Percentiles rank a stretch among this genome's conserved stretches.
Conservation (phyloP, 768 basidiomycete species). For the Hygrocybe punicea region DNA sequence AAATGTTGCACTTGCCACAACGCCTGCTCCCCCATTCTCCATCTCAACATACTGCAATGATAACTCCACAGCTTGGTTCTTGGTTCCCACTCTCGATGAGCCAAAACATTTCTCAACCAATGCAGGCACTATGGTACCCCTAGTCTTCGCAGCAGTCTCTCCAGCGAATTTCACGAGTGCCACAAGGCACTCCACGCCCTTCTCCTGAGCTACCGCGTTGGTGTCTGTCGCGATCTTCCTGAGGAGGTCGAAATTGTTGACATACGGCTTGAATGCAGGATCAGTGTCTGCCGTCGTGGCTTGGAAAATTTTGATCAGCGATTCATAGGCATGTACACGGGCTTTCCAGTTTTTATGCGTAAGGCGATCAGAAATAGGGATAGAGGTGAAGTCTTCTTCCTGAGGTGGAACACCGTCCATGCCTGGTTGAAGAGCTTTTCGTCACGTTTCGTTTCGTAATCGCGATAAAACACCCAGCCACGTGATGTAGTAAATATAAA, state of each 20-base stretch:
- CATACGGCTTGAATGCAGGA: conserved; percentile 88
- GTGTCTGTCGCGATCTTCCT: conserved; percentile 87
- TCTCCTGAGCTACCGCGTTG: conserved; percentile 98
- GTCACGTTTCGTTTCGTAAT: background rate
- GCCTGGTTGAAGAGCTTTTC: conserved; percentile 16
- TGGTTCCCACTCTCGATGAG: conserved; percentile 86
- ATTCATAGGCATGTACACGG: conserved; percentile 86
- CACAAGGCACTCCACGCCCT: conserved; percentile 86
- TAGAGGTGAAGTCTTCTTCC: conserved; percentile 87
- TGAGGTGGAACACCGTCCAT: conserved; percentile 92
- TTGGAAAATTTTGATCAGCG: conserved; percentile 81
- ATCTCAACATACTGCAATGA: conserved; percentile 89
- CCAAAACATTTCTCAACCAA: conserved; percentile 96
- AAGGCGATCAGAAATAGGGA: conserved; percentile 77
- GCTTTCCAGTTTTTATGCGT: conserved; percentile 99
- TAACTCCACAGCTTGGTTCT: conserved; percentile 80
- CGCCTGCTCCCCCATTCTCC: conserved; percentile 82
- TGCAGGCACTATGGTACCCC: conserved; percentile 79
- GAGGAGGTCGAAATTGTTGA: conserved; percentile 70
- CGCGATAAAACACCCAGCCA: background rate
- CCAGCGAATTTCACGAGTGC: conserved; percentile 89
- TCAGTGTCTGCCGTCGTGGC: conserved; percentile 90
- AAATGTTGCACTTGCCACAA: conserved; percentile 70
- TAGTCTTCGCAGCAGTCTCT: conserved; percentile 77
- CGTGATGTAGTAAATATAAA: background rate